Evolutionary conservation across 352 stramenopile genomes (phyloP), one percentile per base, ranked within the genome.

Genomic region (Saprolegnia parasitica): DNA sequence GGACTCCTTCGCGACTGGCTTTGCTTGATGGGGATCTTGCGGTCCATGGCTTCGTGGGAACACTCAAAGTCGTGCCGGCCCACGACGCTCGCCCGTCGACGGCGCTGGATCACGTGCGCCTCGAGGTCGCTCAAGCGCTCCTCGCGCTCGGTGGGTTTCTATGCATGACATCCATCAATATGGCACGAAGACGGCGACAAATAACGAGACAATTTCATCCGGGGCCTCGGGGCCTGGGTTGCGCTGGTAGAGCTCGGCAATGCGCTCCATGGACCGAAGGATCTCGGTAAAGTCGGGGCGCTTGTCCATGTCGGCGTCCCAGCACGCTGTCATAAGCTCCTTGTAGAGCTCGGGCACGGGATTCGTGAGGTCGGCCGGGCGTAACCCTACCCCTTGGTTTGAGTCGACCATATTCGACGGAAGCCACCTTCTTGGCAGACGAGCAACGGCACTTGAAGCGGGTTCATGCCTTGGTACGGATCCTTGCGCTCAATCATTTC

Each of bases 271-370:
- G 24, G 11, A 40, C 13, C 13, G 11, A 20, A 60, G 52, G 35
- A 90, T 85, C 15, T 91, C 81, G 0, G 64, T 76, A 57, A 91
- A 93, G 0, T 74, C 78, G 37, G 84, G 83, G 0, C 83, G 78
- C 58, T 90, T 80, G 54, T 89, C 81, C 3, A 84, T 83, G 40
- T 91, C 78, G 1, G 74, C 64, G 57, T 91, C 79, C 84, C 83
- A 93, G 66, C 84, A 92, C 54, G 88, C 81, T 50, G 75, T 80
- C 83, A 92, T 92, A 39, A 92, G 67, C 23, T 87, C 78, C 15
- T 89, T 81, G 15, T 90, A 81, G 0, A 77, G 79, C 0, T 89
- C 74, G 21, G 84, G 84, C 11, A 81, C 79, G 32, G 79, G 57
- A 5, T 77, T 80, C 0, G 63, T 72, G 65, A 91, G 88, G 2